Evolutionary conservation across 768 basidiomycete genomes (phyloP).

Genomic region (Stropharia rugosoannulata): DNA sequence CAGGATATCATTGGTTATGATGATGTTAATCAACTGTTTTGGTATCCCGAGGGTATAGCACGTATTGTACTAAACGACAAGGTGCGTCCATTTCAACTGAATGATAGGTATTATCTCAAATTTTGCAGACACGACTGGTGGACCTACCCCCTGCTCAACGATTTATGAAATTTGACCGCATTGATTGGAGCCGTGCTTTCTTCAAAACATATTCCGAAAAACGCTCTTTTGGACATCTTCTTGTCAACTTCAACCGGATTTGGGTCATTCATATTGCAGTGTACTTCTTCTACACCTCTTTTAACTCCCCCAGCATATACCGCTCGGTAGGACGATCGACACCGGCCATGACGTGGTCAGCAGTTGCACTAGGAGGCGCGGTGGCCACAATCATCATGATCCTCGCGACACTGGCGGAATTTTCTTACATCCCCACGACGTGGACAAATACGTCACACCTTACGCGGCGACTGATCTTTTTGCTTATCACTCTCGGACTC

Average conservation of each 20-base stretch:
- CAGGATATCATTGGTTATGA: conserved; percentile 96
- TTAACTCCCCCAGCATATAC: conserved; percentile 89
- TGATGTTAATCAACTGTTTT: conserved; percentile 98
- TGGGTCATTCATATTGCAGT: conserved; percentile 97
- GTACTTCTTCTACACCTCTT: conserved; percentile 96
- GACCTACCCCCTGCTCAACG: conserved; percentile 89
- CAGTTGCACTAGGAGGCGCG: conserved; percentile 91
- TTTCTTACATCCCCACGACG: conserved; percentile 96
- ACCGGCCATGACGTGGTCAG: conserved; percentile 88
- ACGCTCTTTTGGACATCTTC: conserved; percentile 92
- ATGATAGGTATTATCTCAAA: conserved; percentile 1
- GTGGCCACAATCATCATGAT: conserved; percentile 98
- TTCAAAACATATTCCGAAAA: conserved; percentile 99
- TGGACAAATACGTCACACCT: conserved; percentile 99
- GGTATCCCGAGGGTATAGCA: conserved; percentile 99
- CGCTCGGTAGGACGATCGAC: conserved; percentile 54
- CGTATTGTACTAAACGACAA: conserved; percentile 88
- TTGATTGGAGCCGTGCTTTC: conserved; percentile 96
- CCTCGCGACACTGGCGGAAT: conserved; percentile 89
- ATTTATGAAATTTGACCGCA: conserved; percentile 95
- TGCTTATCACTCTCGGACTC: conserved; percentile 85
- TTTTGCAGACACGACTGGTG: conserved; percentile 75
- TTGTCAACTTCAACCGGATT: conserved; percentile 99
- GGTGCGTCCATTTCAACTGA: conserved; percentile 39
- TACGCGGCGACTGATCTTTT: conserved; percentile 85